phyloP scores from a whole-genome alignment of 768 basidiomycete species.

The Calocybe cyanea region DNA sequence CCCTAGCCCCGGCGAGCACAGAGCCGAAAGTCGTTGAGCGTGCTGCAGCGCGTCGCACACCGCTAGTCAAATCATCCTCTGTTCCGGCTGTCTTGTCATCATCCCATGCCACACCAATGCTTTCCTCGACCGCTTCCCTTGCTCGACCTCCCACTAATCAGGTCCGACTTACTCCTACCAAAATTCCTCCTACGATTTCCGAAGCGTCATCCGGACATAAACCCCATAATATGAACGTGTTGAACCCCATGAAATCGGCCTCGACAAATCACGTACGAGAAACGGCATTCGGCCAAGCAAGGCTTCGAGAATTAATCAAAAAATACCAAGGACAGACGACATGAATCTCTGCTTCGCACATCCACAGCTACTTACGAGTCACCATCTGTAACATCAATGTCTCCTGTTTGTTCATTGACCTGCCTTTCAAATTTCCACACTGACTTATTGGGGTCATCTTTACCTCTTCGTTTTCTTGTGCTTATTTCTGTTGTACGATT shows the following conservation, averaged over 20 bases:
- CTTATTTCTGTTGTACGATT: not conserved
- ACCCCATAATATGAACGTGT: too few relatives aligned
- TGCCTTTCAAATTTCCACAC: too few relatives aligned
- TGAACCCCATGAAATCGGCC: too few relatives aligned
- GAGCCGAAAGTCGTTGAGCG: conserved; percentile 13
- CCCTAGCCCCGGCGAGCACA: conserved; percentile 10
- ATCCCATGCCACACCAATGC: conserved; percentile 66
- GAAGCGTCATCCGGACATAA: conserved; percentile 20
- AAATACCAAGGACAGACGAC: conserved; percentile 57
- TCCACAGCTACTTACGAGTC: not conserved
- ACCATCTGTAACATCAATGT: conserved; percentile 2
- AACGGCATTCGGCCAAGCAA: conserved; percentile 72
- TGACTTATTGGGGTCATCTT: too few relatives aligned
- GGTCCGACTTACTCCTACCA: conserved; percentile 18
- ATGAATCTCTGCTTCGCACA: conserved; percentile 2
- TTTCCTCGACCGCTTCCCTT: conserved; percentile 76
- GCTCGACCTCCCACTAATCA: conserved; percentile 40
- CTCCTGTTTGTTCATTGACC: too few relatives aligned
- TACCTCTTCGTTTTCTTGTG: not conserved
- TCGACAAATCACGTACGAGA: conserved; percentile 28
- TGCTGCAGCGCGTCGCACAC: conserved; percentile 26
- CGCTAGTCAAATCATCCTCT: conserved; percentile 56
- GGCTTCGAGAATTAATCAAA: conserved; percentile 74
- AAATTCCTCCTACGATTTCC: conserved; percentile 32
- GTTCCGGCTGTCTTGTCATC: conserved; percentile 69